Conservation (phyloP, 108 stramenopile species). For the Nannochloropsis salina region DNA sequence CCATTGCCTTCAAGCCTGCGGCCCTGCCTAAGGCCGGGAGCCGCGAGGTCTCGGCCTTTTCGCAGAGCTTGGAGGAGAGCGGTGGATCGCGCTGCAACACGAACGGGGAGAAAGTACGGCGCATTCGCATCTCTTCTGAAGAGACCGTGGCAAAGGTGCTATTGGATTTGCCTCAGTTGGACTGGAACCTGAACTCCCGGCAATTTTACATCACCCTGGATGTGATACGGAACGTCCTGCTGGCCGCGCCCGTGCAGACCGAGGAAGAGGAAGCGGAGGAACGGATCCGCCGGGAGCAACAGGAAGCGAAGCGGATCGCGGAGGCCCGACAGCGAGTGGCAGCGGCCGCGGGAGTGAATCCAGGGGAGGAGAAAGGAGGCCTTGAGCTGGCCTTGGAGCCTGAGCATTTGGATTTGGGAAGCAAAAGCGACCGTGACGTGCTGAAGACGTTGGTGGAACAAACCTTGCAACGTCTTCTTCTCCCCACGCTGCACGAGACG, state of each 20-base stretch:
- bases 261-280: constrained; percentile 16
- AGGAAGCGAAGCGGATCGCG: not conserved
- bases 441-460: not conserved
- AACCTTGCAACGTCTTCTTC: not conserved
- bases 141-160: not conserved
- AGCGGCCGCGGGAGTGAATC: not conserved
- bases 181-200: not conserved
- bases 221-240: not conserved
- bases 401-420: not conserved
- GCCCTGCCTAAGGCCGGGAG: not conserved
- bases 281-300: not conserved
- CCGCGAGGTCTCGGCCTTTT: not conserved
- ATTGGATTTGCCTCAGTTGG: not conserved
- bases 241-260: not conserved
- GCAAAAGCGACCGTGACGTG: not conserved
- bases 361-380: not conserved
- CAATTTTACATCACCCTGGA: not conserved
- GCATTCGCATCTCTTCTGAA: not conserved
- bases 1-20: not conserved
- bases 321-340: not conserved
- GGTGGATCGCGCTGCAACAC: too few species aligned
- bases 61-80: not conserved
- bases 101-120: not conserved
- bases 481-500: constrained; percentile 13
- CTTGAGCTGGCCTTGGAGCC: not conserved